A percentile compares a stretch with the other conserved stretches of the same genome.
These are phyloP conservation scores for Coemansia aciculifera DNA, from an alignment of 192 early-diverging fungal genomes.

Conservation along the genomic window DNA sequence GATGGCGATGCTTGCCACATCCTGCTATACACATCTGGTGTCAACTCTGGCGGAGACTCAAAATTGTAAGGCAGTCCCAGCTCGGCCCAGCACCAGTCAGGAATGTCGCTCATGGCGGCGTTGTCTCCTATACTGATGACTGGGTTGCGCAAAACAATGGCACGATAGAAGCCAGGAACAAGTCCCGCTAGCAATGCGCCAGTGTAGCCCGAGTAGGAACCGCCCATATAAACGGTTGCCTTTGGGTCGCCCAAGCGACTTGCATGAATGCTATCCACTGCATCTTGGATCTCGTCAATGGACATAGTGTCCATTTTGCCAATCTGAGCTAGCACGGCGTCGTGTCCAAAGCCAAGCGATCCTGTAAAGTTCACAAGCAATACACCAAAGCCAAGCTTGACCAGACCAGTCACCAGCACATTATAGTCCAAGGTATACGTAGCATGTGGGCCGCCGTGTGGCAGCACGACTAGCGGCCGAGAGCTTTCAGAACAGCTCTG, in stretches of 20 bases:
- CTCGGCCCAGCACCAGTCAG: conserved; percentile 75
- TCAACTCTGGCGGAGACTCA: conserved; percentile 56
- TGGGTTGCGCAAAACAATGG: conserved; percentile 70
- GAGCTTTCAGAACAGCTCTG: conserved; percentile 1
- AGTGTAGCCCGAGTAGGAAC: conserved; percentile 73
- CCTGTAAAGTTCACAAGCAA: conserved; percentile 77
- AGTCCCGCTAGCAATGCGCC: conserved; percentile 59
- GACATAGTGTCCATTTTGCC: conserved; percentile 69
- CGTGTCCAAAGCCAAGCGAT: conserved; percentile 76
- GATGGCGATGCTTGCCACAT: conserved; percentile 65
- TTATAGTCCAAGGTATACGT: conserved; percentile 57
- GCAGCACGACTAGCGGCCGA: conserved; percentile 66
- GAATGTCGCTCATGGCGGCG: conserved; percentile 64
- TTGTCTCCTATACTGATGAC: conserved; percentile 67
- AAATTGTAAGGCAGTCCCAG: conserved; percentile 61
- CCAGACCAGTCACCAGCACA: conserved; percentile 50
- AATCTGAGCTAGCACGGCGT: conserved; percentile 61
- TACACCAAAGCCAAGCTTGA: conserved; percentile 65
- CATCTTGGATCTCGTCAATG: conserved; percentile 63
- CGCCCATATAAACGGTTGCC: conserved; percentile 64
- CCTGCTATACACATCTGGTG: conserved; percentile 58
- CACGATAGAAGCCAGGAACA: conserved; percentile 64
- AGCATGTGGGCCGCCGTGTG: conserved; percentile 81
- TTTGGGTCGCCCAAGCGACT: conserved; percentile 50
- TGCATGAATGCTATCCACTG: conserved; percentile 35